Conservation (phyloP, 345 rosid genomes). For the Eucalyptus curtisii region DNA sequence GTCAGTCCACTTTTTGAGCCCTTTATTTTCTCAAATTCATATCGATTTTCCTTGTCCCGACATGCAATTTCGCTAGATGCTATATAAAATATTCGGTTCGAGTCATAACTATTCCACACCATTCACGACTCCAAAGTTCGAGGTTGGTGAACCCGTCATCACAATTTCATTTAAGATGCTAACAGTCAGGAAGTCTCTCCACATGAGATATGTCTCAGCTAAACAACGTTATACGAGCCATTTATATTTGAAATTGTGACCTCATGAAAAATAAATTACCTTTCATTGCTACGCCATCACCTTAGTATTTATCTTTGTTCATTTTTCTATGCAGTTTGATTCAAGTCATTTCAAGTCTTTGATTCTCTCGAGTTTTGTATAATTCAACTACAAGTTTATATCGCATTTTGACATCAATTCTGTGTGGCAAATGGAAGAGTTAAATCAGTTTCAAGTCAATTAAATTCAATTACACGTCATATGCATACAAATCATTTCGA, state of each 20-base stretch:
- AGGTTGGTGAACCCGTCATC: fast-evolving
- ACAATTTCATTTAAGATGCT: background rate
- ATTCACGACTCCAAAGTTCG: fast-evolving
- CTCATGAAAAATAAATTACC: background rate
- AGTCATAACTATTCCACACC: fast-evolving
- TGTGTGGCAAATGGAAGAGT: background rate
- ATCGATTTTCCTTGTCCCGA: background rate
- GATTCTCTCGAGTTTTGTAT: fast-evolving
- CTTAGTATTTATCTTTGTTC: background rate
- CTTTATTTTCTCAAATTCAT: no score
- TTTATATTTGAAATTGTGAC: background rate
- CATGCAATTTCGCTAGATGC: fast-evolving
- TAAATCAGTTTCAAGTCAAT: background rate
- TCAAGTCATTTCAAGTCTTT: background rate
- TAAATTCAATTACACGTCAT: background rate
- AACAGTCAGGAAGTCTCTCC: background rate
- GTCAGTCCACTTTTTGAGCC: background rate
- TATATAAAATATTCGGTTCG: fast-evolving
- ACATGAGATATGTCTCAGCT: fast-evolving
- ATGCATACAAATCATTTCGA: background rate
- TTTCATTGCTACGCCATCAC: background rate
- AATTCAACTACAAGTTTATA: background rate
- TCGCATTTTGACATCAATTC: fast-evolving
- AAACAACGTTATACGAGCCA: fast-evolving
- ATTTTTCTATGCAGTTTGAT: fast-evolving